Evolutionary conservation across 2,329 filamentous ascomycete species (phyloP).

Genomic region (Tolypocladium cylindrosporum): DNA sequence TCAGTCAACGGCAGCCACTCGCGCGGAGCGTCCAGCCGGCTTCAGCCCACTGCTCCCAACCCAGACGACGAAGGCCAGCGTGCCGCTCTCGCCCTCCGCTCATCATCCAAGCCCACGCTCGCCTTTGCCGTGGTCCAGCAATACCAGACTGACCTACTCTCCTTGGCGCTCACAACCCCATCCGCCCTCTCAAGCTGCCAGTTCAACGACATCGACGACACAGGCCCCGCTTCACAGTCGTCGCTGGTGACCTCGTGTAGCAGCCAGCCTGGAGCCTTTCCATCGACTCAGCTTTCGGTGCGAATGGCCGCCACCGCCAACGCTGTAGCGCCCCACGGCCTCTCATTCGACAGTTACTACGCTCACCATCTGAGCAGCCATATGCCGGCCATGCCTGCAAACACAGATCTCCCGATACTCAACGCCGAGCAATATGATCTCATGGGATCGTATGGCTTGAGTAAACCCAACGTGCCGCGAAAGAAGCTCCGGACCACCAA

Average conservation of each 20-base stretch:
- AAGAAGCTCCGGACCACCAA: background rate
- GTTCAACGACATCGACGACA: background rate
- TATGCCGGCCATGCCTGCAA: background rate
- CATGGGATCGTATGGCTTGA: too few relatives aligned
- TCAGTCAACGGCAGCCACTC: background rate
- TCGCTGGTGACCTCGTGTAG: background rate
- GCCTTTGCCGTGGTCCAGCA: background rate
- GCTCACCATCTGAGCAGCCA: background rate
- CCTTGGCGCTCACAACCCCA: background rate
- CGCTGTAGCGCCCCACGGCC: background rate
- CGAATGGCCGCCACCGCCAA: background rate
- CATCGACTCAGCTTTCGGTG: background rate
- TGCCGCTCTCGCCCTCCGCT: background rate
- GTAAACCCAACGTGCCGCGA: background rate
- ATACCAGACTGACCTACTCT: background rate
- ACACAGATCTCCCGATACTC: background rate
- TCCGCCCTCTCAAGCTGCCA: background rate
- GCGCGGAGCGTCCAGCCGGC: background rate
- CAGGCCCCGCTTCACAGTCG: background rate
- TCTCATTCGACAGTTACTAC: background rate
- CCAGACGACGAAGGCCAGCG: background rate
- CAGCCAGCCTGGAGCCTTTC: background rate
- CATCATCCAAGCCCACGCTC: background rate
- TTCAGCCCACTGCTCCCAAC: background rate
- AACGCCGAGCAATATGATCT: slow-evolving; percentile 1